Base-by-base conservation (phyloP, 129 eudicot genomes). In the Escallonia rubra region DNA sequence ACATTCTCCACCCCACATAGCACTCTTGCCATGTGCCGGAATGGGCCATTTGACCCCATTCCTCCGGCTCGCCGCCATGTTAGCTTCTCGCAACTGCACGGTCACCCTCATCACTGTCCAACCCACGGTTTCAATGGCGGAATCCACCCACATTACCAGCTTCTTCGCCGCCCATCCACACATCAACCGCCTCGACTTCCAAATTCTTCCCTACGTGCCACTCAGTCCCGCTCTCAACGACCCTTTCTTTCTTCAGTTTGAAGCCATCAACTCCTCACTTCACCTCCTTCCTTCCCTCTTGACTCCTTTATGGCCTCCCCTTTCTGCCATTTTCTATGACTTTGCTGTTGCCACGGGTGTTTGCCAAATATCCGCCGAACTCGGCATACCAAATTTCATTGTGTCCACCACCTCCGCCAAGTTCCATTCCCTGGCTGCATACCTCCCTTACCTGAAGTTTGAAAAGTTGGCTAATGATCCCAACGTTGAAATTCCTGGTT, bases 31-130 rank as follows among this genome's bases (percentile, higher is more conserved):
- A 6, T 44, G 82, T 56, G 77, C 88, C 41, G 86, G 93, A 43
- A 82, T 82, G 84, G 93, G 93, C 69, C 93, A 86, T 68, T 57
- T 82, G 61, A 77, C 74, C 57, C 93, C 88, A 11, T 66, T 74
- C 66, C 89, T 86, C 48, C 86, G 89, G 10, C 73, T 86, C 0
- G 76, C 86, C 5, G 70, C 94, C 75, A 71, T 69, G 73, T 65
- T 82, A 48, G 54, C 72, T 16, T 74, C 86, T 13, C 77, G 58
- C n/a, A 59, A 73, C 52, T 74, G 78, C 59, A 56, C 7, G 0
- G 66, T 82, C 64, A 82, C 87, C 44, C 34, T 83, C 40, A 59
- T 86, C 84, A 69, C 74, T 11, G 67, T 64, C 14, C 75, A 75
- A 38, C 94, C 89, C 60, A 61, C 89, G 0, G 78, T 78, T 38